Conservation (phyloP, 2,329 filamentous ascomycete genomes). For the Beauveria pseudobassiana region DNA sequence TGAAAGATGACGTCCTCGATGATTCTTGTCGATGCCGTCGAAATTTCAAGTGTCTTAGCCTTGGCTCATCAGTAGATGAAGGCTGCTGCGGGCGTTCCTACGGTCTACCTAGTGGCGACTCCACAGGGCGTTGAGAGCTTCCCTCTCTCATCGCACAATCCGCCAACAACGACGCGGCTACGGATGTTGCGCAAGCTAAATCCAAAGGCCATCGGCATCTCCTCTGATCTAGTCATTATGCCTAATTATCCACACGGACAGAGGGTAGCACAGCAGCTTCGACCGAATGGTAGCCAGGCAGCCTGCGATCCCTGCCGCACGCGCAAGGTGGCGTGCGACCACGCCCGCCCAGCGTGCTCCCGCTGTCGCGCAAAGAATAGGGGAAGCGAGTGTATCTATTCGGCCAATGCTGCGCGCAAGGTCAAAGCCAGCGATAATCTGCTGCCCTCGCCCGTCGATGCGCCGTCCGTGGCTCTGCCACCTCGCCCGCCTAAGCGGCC, state of each 20-base stretch:
- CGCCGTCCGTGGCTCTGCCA: neutral
- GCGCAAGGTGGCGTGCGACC: conserved; percentile 34
- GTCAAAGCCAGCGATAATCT: neutral
- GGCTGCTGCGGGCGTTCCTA: neutral
- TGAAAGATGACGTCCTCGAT: too few species aligned
- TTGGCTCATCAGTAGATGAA: neutral
- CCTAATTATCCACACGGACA: neutral
- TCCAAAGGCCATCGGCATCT: neutral
- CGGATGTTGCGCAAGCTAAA: neutral
- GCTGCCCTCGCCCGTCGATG: neutral
- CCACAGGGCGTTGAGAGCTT: neutral
- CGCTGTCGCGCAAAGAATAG: conserved; percentile 29
- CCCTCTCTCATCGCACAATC: neutral
- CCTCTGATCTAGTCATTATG: too few species aligned
- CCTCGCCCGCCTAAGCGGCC: neutral
- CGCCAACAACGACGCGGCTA: neutral
- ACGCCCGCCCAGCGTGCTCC: conserved; percentile 28
- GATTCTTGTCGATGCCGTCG: neutral
- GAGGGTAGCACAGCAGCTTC: conserved; percentile 14
- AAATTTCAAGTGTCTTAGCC: neutral
- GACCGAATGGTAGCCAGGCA: conserved; percentile 19
- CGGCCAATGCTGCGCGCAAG: neutral
- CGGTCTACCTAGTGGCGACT: neutral
- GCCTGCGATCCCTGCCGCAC: conserved; percentile 28
- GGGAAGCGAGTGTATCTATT: conserved; percentile 26